phyloP scores from a whole-genome alignment of 169 alveolate species.

The Amoebophrya sp. region DNA sequence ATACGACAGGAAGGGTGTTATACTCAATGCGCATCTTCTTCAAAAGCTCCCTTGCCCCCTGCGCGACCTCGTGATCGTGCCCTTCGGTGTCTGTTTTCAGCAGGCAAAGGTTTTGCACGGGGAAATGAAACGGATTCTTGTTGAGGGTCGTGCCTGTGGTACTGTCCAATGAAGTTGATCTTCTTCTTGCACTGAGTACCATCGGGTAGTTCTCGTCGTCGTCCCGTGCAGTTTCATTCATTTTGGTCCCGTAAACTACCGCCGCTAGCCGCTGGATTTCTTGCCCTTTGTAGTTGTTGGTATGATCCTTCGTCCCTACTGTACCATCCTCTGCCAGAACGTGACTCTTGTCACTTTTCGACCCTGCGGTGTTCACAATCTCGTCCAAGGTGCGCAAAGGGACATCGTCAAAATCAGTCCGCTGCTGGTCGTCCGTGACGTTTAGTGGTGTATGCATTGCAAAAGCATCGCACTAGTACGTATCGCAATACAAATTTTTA shows the following conservation, averaged over 20 bases:
- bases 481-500: too few relatives aligned
- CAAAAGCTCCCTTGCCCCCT: not conserved
- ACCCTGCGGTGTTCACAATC: not conserved
- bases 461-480: too few relatives aligned
- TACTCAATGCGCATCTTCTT: not conserved
- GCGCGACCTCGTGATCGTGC: not conserved
- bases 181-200: too few relatives aligned
- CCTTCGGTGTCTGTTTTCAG: not conserved
- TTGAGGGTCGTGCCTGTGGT: not conserved
- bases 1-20: not conserved
- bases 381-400: not conserved
- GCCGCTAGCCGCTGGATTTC: too few relatives aligned
- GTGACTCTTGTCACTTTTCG: not conserved
- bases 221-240: too few relatives aligned
- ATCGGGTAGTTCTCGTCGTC: too few relatives aligned
- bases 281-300: too few relatives aligned
- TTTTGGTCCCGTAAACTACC: too few relatives aligned
- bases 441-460: not conserved
- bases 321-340: too few relatives aligned
- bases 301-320: too few relatives aligned
- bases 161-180: too few relatives aligned
- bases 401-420: not conserved
- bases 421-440: not conserved
- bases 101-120: not conserved
- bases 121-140: not conserved